Percentiles rank a stretch among this genome's conserved stretches.
Evolutionary conservation across 805 yeast species (phyloP).

Genomic region (Yarrowia phangngaensis): DNA sequence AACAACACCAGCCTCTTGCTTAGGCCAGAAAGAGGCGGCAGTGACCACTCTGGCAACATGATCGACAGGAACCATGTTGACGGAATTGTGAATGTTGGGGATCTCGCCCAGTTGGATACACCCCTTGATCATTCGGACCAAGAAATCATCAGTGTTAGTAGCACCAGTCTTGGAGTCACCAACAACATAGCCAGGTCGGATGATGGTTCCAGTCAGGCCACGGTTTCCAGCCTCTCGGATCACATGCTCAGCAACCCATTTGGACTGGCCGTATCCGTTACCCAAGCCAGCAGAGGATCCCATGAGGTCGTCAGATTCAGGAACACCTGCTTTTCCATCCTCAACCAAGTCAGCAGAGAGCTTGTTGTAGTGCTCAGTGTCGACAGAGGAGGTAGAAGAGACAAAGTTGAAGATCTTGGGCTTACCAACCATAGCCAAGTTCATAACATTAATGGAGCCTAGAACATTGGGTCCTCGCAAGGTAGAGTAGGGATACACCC

Average conservation of each 20-base stretch:
- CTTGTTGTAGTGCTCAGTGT: slow-evolving; percentile 72
- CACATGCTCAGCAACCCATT: slow-evolving; percentile 94
- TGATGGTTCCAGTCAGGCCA: slow-evolving; percentile 83
- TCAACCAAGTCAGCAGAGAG: slow-evolving; percentile 67
- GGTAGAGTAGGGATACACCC: slow-evolving; percentile 94
- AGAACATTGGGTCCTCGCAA: slow-evolving; percentile 91
- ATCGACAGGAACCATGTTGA: slow-evolving; percentile 96
- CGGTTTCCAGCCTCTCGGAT: slow-evolving; percentile 81
- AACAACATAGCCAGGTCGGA: slow-evolving; percentile 94
- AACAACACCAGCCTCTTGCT: slow-evolving; percentile 48
- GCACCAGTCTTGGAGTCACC: slow-evolving; percentile 84
- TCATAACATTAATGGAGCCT: slow-evolving; percentile 78
- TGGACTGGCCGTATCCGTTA: slow-evolving; percentile 94
- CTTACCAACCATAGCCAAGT: slow-evolving; percentile 71
- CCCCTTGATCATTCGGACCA: slow-evolving; percentile 91
- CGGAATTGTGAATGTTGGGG: slow-evolving; percentile 82
- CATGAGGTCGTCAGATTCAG: slow-evolving; percentile 74
- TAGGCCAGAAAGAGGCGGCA: slow-evolving; percentile 78
- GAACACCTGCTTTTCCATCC: slow-evolving; percentile 66
- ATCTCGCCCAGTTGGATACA: slow-evolving; percentile 79
- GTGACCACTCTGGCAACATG: slow-evolving; percentile 92
- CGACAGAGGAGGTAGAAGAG: slow-evolving; percentile 91
- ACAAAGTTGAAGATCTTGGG: slow-evolving; percentile 86
- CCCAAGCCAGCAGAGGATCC: slow-evolving; percentile 82
- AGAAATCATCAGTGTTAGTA: slow-evolving; percentile 93